These are phyloP conservation scores for Aspergillus brunneoviolaceus DNA, from an alignment of 2,329 filamentous ascomycete species.

Conservation along the genomic window DNA sequence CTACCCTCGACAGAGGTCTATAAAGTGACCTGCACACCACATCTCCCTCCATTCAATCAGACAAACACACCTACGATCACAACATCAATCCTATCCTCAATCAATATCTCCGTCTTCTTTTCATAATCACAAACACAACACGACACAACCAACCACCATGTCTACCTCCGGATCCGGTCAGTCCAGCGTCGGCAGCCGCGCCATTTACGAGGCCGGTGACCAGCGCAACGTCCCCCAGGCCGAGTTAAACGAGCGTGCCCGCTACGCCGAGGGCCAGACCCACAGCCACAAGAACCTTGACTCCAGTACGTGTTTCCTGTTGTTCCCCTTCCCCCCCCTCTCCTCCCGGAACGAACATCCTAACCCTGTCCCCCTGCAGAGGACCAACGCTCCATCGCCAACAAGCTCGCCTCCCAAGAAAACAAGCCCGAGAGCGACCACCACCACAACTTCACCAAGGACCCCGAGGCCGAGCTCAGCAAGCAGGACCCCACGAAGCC, in stretches of 20 bases:
- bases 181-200: conserved; percentile 66
- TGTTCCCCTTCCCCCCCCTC: background rate
- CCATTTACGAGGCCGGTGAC: conserved; percentile 74
- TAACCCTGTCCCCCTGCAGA: conserved; percentile 26
- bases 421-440: conserved; percentile 28
- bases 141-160: conserved; percentile 16
- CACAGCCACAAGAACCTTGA: conserved; percentile 69
- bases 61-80: background rate
- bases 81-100: background rate
- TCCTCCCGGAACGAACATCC: background rate
- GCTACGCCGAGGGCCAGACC: conserved; percentile 70
- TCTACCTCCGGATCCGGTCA: conserved; percentile 45
- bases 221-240: conserved; percentile 65
- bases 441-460: conserved; percentile 26
- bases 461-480: conserved; percentile 38
- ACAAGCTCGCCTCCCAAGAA: conserved; percentile 41
- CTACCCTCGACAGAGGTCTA: background rate
- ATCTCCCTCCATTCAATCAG: background rate
- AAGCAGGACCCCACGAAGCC: conserved; percentile 46
- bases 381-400: conserved; percentile 47
- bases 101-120: background rate
- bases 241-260: conserved; percentile 52
- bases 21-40: background rate
- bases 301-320: conserved; percentile 57
- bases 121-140: background rate